Percentiles rank a stretch among this genome's conserved stretches.
Evolutionary conservation across 257 asterid species (phyloP).

Genomic region (Buddleja alternifolia): DNA sequence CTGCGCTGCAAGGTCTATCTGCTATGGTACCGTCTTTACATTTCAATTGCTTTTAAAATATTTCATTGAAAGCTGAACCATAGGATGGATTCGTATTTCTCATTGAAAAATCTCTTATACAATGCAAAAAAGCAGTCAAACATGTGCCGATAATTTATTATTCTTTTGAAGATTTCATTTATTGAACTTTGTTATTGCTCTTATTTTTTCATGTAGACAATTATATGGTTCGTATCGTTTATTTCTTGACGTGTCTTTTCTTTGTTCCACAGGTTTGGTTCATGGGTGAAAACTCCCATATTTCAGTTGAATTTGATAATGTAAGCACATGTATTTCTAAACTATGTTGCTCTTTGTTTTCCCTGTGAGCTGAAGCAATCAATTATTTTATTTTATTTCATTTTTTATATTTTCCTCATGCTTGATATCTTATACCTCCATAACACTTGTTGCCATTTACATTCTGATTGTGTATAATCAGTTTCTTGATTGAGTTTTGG

Average conservation of each 20-base stretch:
- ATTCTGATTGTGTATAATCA: background rate
- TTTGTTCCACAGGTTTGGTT: constrained; percentile 72
- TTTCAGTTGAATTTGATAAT: constrained; percentile 79
- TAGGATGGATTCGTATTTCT: no score
- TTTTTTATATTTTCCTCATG: background rate
- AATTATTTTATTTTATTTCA: background rate
- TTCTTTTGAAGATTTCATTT: background rate
- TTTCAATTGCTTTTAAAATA: constrained; percentile 11
- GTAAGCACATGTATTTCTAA: constrained; percentile 49
- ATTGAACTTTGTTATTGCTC: background rate
- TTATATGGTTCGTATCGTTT: background rate
- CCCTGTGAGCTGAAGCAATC: background rate
- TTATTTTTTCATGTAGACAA: constrained; percentile 12
- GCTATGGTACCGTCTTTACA: constrained; percentile 61
- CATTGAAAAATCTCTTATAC: no score
- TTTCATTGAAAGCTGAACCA: background rate
- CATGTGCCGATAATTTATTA: no score
- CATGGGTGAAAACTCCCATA: constrained; percentile 92
- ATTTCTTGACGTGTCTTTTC: constrained; percentile 1
- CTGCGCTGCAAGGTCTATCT: constrained; percentile 82
- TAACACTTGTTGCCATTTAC: background rate
- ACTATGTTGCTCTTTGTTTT: background rate
- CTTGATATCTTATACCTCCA: background rate
- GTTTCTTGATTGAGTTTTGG: background rate
- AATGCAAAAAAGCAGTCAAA: no score